Percentiles rank a stretch among this genome's conserved stretches.
These are phyloP conservation scores for Cryptosporidium xiaoi DNA, from an alignment of 169 alveolate genomes.

Conservation along the genomic window DNA sequence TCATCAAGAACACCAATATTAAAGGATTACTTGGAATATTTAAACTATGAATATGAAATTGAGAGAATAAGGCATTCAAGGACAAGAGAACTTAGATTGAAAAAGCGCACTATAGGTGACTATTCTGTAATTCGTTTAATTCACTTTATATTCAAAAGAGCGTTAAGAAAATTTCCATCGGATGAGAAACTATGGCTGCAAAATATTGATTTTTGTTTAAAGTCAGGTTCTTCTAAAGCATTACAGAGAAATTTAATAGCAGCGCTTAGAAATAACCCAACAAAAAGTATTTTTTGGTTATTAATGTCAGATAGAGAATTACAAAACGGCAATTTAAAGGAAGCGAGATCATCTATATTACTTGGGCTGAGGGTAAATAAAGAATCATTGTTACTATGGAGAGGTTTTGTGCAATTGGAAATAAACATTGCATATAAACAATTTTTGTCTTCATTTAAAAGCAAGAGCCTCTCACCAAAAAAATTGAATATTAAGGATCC, in stretches of 20 bases:
- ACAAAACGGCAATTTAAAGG: constrained; percentile 62
- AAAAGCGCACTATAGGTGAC: constrained; percentile 68
- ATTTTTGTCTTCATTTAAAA: constrained; percentile 18
- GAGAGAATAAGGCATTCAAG: constrained; percentile 46
- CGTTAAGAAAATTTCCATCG: constrained; percentile 50
- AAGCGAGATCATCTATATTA: constrained; percentile 44
- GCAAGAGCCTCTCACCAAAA: background rate
- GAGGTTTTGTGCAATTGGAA: constrained; percentile 55
- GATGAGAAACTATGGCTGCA: constrained; percentile 71
- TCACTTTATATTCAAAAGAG: constrained; percentile 62
- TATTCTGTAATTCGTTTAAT: constrained; percentile 63
- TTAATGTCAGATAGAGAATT: constrained; percentile 74
- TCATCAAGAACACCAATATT: constrained; percentile 61
- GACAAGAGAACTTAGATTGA: constrained; percentile 36
- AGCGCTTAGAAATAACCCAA: constrained; percentile 54
- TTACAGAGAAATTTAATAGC: constrained; percentile 61
- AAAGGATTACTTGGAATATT: constrained; percentile 51
- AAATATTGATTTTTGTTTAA: constrained; percentile 61
- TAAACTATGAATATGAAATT: constrained; percentile 54
- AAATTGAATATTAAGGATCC: background rate
- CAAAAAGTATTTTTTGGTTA: constrained; percentile 45
- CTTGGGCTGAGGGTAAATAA: constrained; percentile 56
- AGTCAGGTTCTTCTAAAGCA: constrained; percentile 67
- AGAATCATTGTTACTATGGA: constrained; percentile 40
- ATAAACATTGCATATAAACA: constrained; percentile 41